Percentiles rank a stretch among this genome's conserved stretches.
phyloP scores from a whole-genome alignment of 768 basidiomycete genomes.

The Sistotremastrum niveocremeum region DNA sequence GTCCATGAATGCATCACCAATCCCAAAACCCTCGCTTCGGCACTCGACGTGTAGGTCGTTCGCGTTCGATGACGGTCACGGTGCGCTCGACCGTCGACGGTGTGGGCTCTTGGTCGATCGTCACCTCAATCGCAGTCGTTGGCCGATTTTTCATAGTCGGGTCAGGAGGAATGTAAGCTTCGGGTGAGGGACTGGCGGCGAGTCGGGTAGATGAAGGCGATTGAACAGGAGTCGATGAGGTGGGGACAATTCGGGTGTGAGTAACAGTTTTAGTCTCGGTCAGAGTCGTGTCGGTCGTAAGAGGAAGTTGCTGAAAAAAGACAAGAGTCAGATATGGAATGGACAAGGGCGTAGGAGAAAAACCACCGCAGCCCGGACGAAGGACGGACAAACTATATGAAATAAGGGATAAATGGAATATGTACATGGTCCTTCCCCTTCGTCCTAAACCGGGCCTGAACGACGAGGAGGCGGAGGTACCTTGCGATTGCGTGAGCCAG shows the following conservation, averaged over 20 bases:
- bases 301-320: conserved; percentile 28
- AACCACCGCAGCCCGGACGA: conserved; percentile 77
- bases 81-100: conserved; percentile 16
- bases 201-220: conserved; percentile 69
- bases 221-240: conserved; percentile 47
- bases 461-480: conserved; percentile 76
- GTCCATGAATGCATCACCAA: conserved; percentile 23
- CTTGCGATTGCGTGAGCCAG: conserved; percentile 67
- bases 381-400: conserved; percentile 40
- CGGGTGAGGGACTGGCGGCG: conserved; percentile 60
- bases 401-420: conserved; percentile 27
- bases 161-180: conserved; percentile 41
- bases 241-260: conserved; percentile 17
- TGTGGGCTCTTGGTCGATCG: conserved; percentile 45
- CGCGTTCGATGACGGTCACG: conserved; percentile 24
- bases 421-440: conserved; percentile 46
- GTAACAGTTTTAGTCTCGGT: conserved; percentile 33
- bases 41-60: conserved; percentile 32
- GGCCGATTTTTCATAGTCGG: conserved; percentile 47
- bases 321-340: conserved; percentile 23
- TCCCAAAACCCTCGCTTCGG: conserved; percentile 47
- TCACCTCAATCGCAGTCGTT: conserved; percentile 56
- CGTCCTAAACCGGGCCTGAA: conserved; percentile 91
- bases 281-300: conserved; percentile 21
- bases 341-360: conserved; percentile 18